Evolutionary conservation across 2,329 filamentous ascomycete genomes (phyloP).

Genomic region (Ophiostoma novo-ulmi): DNA sequence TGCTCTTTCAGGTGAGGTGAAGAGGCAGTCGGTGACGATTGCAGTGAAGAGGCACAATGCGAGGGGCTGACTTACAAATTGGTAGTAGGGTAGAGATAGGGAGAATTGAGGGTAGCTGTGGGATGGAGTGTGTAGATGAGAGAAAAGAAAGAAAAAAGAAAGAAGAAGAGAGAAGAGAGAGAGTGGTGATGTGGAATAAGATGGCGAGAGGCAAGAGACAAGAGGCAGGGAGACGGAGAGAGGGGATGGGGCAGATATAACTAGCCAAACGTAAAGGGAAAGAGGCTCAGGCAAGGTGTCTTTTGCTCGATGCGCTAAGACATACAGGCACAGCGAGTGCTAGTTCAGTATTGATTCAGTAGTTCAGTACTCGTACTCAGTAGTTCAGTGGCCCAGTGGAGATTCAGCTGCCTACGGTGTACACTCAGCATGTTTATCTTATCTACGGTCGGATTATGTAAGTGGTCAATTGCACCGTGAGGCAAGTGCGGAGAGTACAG

Average conservation of each 20-base stretch:
- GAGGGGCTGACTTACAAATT: neutral
- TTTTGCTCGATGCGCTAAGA: slow-evolving; percentile 11
- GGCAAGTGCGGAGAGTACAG: neutral
- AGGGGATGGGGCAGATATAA: slow-evolving; percentile 15
- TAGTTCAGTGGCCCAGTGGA: neutral
- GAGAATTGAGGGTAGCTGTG: neutral
- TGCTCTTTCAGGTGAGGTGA: neutral
- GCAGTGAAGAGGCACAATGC: neutral
- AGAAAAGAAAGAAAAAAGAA: slow-evolving; percentile 6
- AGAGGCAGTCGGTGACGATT: neutral
- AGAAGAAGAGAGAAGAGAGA: neutral
- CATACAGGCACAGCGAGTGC: neutral
- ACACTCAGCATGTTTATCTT: neutral
- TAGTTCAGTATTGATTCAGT: neutral
- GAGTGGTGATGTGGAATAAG: slow-evolving; percentile 7
- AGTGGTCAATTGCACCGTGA: neutral
- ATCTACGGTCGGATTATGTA: neutral
- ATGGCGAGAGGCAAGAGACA: neutral
- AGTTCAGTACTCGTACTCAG: neutral
- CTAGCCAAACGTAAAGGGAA: neutral
- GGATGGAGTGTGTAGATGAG: neutral
- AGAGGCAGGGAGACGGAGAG: slow-evolving; percentile 11
- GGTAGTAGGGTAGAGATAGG: neutral
- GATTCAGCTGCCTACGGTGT: no score
- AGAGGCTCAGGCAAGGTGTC: slow-evolving; percentile 24